Percentiles rank a stretch among this genome's conserved stretches.
Conservation (phyloP, 139 green algal species). For the Spirogloea muscicola region DNA sequence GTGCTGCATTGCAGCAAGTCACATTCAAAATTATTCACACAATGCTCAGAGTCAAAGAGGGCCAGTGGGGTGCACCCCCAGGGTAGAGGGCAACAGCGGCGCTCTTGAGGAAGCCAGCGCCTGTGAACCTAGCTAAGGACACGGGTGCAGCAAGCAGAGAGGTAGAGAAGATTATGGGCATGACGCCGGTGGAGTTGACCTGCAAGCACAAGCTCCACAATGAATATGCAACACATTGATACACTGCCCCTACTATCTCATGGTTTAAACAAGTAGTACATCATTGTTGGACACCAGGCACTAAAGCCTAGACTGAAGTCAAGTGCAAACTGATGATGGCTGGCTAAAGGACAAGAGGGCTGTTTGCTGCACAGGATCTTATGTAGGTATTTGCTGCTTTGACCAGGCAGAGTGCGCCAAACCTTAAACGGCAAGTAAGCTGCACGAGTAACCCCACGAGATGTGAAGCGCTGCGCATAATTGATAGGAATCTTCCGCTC, state of each 20-base stretch:
- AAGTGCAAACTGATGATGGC: background rate
- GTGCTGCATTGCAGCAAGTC: background rate
- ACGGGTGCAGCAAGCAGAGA: conserved; percentile 86
- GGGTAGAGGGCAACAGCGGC: conserved; percentile 69
- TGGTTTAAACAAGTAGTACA: background rate
- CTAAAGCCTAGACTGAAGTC: background rate
- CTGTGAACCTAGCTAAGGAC: conserved; percentile 72
- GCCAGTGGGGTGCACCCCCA: conserved; percentile 41
- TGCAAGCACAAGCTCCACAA: conserved; percentile 3
- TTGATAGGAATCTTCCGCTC: conserved; percentile 98
- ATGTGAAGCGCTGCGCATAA: conserved; percentile 67
- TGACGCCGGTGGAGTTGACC: conserved; percentile 88
- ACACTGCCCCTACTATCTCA: too few species aligned
- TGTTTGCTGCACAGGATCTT: background rate
- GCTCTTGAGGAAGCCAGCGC: conserved; percentile 56
- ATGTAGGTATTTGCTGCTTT: too few species aligned
- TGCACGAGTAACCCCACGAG: conserved; percentile 65
- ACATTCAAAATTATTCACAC: background rate
- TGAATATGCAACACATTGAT: too few species aligned
- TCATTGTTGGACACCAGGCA: background rate
- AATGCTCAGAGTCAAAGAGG: conserved; percentile 66
- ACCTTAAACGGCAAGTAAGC: conserved; percentile 98
- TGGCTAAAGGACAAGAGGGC: background rate
- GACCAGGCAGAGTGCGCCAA: background rate
- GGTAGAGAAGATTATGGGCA: conserved; percentile 98